Conservation (phyloP, 2,329 filamentous ascomycete species). For the Tolypocladium endophyticum region DNA sequence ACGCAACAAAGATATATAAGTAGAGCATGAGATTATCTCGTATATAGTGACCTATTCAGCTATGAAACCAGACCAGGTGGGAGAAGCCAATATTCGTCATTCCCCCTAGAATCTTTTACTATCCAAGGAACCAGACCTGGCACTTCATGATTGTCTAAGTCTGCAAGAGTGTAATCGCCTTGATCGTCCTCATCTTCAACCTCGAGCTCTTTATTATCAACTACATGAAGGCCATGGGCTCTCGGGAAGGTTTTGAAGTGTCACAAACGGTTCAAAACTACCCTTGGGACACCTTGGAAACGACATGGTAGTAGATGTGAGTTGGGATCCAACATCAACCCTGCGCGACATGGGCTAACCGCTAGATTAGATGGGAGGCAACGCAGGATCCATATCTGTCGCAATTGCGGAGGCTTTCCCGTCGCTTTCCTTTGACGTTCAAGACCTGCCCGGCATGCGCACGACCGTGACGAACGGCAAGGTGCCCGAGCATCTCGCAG, state of each 20-base stretch:
- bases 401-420: conserved; percentile 12
- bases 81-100: too few species aligned
- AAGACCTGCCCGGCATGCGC: conserved; percentile 34
- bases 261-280: conserved; percentile 11
- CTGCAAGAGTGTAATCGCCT: too few species aligned
- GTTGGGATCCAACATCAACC: background rate
- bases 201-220: too few species aligned
- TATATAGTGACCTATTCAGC: too few species aligned
- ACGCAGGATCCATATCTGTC: conserved; percentile 12
- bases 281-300: conserved; percentile 13
- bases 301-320: conserved; percentile 16
- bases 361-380: conserved; percentile 12
- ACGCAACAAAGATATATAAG: too few species aligned
- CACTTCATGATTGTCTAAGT: too few species aligned
- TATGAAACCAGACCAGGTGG: too few species aligned
- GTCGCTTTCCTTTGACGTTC: conserved; percentile 31
- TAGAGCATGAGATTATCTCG: too few species aligned
- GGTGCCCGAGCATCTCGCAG: conserved; percentile 19
- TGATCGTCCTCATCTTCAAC: too few species aligned
- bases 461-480: conserved; percentile 18
- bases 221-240: conserved; percentile 18
- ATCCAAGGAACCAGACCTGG: too few species aligned
- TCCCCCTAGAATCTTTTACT: too few species aligned
- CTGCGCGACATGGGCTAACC: background rate
- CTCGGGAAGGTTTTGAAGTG: conserved; percentile 11